These are phyloP conservation scores for Paraconiothyrium brasiliense DNA, from an alignment of 2,329 filamentous ascomycete genomes.

Conservation along the genomic window DNA sequence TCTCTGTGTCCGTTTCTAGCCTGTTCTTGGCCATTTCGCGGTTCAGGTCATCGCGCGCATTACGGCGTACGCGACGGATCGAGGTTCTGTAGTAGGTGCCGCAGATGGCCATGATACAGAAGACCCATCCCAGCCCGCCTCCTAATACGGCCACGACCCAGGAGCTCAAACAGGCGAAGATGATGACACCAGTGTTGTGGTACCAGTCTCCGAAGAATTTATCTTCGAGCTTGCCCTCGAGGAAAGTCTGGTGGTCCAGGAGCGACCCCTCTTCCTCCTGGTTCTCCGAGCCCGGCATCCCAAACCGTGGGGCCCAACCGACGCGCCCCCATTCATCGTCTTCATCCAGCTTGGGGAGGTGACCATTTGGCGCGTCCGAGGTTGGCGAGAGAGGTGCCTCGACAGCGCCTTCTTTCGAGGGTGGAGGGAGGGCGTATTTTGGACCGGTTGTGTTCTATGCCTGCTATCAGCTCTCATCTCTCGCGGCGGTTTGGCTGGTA, in stretches of 20 bases:
- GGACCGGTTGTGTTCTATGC: slow-evolving; percentile 68
- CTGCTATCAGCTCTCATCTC: slow-evolving; percentile 14
- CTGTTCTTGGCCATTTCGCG: slow-evolving; percentile 87
- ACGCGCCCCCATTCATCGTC: slow-evolving; percentile 65
- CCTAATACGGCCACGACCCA: slow-evolving; percentile 91
- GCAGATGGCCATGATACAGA: slow-evolving; percentile 91
- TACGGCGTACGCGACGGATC: slow-evolving; percentile 88
- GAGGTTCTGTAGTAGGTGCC: slow-evolving; percentile 97
- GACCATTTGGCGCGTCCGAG: slow-evolving; percentile 60
- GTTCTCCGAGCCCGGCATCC: slow-evolving; percentile 60
- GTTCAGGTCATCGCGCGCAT: slow-evolving; percentile 93
- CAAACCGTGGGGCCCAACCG: slow-evolving; percentile 90
- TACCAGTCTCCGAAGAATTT: slow-evolving; percentile 98
- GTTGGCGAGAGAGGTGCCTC: slow-evolving; percentile 59
- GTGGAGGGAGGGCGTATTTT: slow-evolving; percentile 79
- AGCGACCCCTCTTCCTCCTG: slow-evolving; percentile 69
- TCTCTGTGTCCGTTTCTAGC: slow-evolving; percentile 90
- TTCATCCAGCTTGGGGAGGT: slow-evolving; percentile 60
- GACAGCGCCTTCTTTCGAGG: slow-evolving; percentile 75
- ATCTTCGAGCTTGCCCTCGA: slow-evolving; percentile 86
- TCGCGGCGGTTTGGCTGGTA: neutral
- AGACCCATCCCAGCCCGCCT: slow-evolving; percentile 90
- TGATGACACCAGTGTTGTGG: slow-evolving; percentile 92
- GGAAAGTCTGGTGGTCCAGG: slow-evolving; percentile 85
- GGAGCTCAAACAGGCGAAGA: slow-evolving; percentile 88